Conservation (phyloP, 306 rosid species). For the Dalbergia oliveri region DNA sequence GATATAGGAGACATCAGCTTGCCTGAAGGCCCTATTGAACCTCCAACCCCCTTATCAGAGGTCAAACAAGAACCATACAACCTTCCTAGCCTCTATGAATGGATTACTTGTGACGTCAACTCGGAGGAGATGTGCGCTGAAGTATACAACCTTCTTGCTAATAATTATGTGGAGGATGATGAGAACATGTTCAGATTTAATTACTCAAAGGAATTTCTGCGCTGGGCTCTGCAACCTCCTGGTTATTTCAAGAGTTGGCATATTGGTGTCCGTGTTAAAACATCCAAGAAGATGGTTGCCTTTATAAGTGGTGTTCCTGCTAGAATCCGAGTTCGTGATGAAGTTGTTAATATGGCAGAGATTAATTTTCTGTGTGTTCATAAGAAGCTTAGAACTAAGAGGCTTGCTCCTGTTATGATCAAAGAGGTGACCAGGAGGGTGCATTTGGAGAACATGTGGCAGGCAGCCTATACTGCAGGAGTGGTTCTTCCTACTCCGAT, state of each 20-base stretch:
- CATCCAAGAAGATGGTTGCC: constrained; percentile 91
- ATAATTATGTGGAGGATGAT: constrained; percentile 93
- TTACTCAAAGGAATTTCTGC: constrained; percentile 88
- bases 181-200: constrained; percentile 96
- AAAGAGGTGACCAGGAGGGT: constrained; percentile 99
- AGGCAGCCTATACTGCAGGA: constrained; percentile 97
- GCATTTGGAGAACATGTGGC: constrained; percentile 94
- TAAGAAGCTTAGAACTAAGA: constrained; percentile 94
- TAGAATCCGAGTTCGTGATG: constrained; percentile 77
- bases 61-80: constrained; percentile 93
- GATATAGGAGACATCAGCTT: constrained; percentile 74
- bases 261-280: constrained; percentile 90
- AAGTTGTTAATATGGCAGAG: constrained; percentile 89
- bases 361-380: constrained; percentile 93
- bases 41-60: constrained; percentile 78
- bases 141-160: constrained; percentile 80
- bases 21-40: constrained; percentile 85
- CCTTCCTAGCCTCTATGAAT: constrained; percentile 86
- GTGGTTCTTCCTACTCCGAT: constrained; percentile 93
- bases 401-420: constrained; percentile 99
- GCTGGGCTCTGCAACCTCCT: constrained; percentile 95
- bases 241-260: constrained; percentile 92
- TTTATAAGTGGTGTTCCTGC: constrained; percentile 91
- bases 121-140: constrained; percentile 72
- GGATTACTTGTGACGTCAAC: constrained; percentile 89